Base-by-base conservation (phyloP, 306 rosid genomes). In the Fragaria ananassa region DNA sequence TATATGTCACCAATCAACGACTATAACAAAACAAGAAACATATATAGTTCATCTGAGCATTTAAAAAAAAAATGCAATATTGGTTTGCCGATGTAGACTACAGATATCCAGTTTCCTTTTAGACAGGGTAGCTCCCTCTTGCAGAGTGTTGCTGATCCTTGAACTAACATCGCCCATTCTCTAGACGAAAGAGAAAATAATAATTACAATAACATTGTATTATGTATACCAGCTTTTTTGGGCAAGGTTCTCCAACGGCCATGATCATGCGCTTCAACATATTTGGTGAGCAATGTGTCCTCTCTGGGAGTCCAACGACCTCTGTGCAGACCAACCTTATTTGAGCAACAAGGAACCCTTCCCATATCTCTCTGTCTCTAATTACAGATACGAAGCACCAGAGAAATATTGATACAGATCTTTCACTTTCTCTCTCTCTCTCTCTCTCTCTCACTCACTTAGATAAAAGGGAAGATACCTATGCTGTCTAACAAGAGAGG, bases 211-310 rank as follows among this genome's bases (percentile, higher is more conserved):
- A 27, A 19, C 31, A 29, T 29, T 29, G 31, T 29, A 29, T 35
- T 35, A 1, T 17, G 61, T 21, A 62, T 72, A 92, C 97, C 97
- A 74, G 97, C 96, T 78, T 82, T 88, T 68, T 92, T 86, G 0
- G 97, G 97, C 37, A 92, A 81, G 46, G 96, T 86, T 88, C 93
- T 80, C 97, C 97, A 92, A 31, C 87, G 88, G 79, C 97, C 97
- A 88, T 92, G 93, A 1, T 96, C 96, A 64, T 92, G 93, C 68
- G 87, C 85, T 83, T 87, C 91, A 74, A 92, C 87, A 76, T 86
- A 88, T 29, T 83, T 83, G 19, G 89, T 81, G 76, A 92, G 97
- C 68, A 92, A 87, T 83, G 90, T 87, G 81, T 92, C 96, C 78
- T 90, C 97, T 58, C 88, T 76, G 2, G 87, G 85, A 57, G 91